A percentile compares a stretch with the other conserved stretches of the same genome.
Evolutionary conservation across 176 grass and related monocot genomes (phyloP).

Genomic region (Poa annua): DNA sequence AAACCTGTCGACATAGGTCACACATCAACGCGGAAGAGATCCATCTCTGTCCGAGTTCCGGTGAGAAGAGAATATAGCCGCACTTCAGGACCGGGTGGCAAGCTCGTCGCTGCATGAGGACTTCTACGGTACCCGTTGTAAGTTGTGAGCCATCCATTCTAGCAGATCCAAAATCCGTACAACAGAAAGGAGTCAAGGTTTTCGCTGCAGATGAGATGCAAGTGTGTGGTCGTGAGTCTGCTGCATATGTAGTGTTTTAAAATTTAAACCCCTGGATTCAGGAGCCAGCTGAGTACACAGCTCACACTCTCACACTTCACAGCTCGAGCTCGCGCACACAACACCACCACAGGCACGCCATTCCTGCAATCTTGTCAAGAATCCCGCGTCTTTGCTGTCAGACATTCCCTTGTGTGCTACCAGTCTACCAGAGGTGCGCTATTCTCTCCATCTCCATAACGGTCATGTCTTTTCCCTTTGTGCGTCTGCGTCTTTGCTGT

Average conservation of each 20-base stretch:
- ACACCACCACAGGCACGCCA: background rate
- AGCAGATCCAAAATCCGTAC: background rate
- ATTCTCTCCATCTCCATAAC: background rate
- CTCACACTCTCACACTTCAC: background rate
- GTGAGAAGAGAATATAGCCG: background rate
- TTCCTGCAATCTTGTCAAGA: background rate
- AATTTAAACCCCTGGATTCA: background rate
- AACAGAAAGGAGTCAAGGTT: background rate
- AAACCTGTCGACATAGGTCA: background rate
- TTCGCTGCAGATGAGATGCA: conserved; percentile 2
- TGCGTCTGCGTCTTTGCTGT: background rate
- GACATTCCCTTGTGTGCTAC: background rate
- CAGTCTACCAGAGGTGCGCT: background rate
- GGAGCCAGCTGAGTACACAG: too few relatives aligned
- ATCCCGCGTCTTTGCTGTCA: background rate
- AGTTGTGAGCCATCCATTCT: background rate
- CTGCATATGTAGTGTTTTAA: background rate
- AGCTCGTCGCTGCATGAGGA: background rate
- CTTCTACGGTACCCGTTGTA: background rate
- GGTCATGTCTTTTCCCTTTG: background rate
- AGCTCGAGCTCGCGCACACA: background rate
- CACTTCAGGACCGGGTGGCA: background rate
- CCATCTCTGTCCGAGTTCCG: background rate
- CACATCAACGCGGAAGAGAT: background rate
- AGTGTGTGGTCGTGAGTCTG: background rate